A percentile compares a stretch with the other conserved stretches of the same genome.
phyloP scores from a whole-genome alignment of 495 filamentous ascomycete genomes.

The Alectoria sarmentosa region DNA sequence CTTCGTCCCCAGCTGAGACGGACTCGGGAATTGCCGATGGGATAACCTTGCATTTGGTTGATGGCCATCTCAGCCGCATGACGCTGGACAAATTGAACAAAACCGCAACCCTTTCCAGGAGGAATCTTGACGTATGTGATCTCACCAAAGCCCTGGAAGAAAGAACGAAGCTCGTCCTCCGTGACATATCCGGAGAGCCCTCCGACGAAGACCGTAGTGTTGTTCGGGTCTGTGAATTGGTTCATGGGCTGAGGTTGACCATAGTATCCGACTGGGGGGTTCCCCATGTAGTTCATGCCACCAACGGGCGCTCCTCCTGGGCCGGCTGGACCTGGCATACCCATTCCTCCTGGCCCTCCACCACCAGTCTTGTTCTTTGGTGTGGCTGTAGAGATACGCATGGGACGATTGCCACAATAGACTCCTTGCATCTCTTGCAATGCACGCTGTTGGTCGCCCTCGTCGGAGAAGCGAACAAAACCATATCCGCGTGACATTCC shows the following conservation, averaged over 20 bases:
- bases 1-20: conserved; percentile 95
- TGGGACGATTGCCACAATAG: conserved; percentile 97
- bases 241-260: conserved; percentile 94
- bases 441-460: conserved; percentile 89
- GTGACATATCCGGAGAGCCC: conserved; percentile 97
- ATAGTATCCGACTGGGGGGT: conserved; percentile 74
- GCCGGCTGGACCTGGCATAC: conserved; percentile 46
- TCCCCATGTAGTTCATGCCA: conserved; percentile 62
- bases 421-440: conserved; percentile 98
- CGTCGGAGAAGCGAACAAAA: conserved; percentile 94
- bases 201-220: conserved; percentile 98
- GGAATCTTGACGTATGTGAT: conserved; percentile 99
- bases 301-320: conserved; percentile 33
- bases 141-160: conserved; percentile 99
- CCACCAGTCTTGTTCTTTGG: conserved; percentile 81
- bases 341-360: conserved; percentile 48
- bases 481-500: conserved; percentile 97
- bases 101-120: conserved; percentile 97
- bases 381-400: conserved; percentile 97
- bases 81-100: conserved; percentile 98
- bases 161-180: conserved; percentile 97
- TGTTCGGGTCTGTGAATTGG: conserved; percentile 99
- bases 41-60: conserved; percentile 99
- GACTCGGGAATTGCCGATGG: conserved; percentile 97
- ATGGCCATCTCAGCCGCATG: conserved; percentile 99